phyloP scores from a whole-genome alignment of 306 rosid species.

The Alnus glutinosa region DNA sequence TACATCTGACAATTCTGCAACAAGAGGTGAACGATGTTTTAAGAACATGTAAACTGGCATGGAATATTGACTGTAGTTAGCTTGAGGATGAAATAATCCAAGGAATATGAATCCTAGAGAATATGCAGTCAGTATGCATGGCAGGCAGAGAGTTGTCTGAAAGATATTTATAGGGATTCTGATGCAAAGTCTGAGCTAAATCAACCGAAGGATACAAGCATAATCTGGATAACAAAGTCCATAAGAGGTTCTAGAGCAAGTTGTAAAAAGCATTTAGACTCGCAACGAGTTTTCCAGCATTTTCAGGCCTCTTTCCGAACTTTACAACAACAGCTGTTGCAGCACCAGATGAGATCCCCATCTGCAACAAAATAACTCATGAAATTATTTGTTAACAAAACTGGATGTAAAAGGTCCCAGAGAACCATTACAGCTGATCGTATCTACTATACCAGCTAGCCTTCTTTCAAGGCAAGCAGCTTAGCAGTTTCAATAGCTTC shows the following conservation, averaged over 20 bases:
- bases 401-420: neutral
- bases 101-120: neutral
- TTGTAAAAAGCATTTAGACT: slow-evolving; percentile 22
- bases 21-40: neutral
- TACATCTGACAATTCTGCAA: neutral
- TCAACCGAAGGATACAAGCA: neutral
- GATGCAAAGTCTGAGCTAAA: neutral
- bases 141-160: neutral
- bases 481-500: slow-evolving; percentile 77
- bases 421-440: neutral
- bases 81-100: neutral
- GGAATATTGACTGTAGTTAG: neutral
- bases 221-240: neutral
- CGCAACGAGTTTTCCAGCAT: slow-evolving; percentile 74
- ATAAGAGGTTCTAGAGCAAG: slow-evolving; percentile 8
- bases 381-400: neutral
- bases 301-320: slow-evolving; percentile 68
- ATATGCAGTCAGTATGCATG: too few species aligned
- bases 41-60: neutral
- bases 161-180: neutral
- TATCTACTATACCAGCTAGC: slow-evolving; percentile 56
- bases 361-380: neutral
- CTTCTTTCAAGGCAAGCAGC: slow-evolving; percentile 73
- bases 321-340: slow-evolving; percentile 69
- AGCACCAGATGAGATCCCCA: slow-evolving; percentile 91